A percentile compares a stretch with the other conserved stretches of the same genome.
phyloP scores from a whole-genome alignment of 352 stramenopile genomes.

The Peronospora farinosa region DNA sequence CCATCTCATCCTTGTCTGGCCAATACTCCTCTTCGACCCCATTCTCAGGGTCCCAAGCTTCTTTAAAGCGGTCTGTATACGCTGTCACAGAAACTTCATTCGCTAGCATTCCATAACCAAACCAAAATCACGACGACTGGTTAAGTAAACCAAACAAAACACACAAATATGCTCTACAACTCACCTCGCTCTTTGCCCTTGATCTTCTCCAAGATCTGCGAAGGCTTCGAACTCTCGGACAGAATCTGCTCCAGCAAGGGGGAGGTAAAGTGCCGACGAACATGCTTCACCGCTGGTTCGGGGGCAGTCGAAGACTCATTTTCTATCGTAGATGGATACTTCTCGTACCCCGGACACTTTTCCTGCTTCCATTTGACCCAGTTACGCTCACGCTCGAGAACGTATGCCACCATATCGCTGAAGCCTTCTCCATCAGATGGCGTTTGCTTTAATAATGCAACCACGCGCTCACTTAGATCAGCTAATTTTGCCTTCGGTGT shows the following conservation, averaged over 20 bases:
- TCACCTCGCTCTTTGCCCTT: conserved; percentile 56
- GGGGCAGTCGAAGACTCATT: conserved; percentile 19
- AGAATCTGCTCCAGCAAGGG: conserved; percentile 74
- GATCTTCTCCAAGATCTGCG: conserved; percentile 67
- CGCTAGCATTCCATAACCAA: conserved; percentile 24
- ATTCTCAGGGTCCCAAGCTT: conserved; percentile 92
- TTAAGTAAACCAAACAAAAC: background rate
- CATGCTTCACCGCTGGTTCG: conserved; percentile 23
- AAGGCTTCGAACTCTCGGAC: conserved; percentile 67
- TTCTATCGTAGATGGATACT: conserved; percentile 24
- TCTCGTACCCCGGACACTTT: conserved; percentile 80
- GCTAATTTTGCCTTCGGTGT: conserved; percentile 57
- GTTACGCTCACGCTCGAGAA: conserved; percentile 85
- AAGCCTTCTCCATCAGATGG: conserved; percentile 82
- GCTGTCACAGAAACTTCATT: conserved; percentile 57
- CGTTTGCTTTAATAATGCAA: conserved; percentile 76
- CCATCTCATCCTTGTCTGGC: conserved; percentile 90
- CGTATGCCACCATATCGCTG: conserved; percentile 79
- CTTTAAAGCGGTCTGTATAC: conserved; percentile 87
- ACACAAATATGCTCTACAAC: conserved; percentile 3
- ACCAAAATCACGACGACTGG: background rate
- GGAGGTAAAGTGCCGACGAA: conserved; percentile 31
- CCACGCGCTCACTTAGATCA: conserved; percentile 65
- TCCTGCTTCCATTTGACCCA: conserved; percentile 89
- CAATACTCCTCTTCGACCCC: conserved; percentile 94